Percentiles rank a stretch among this genome's conserved stretches.
These are phyloP conservation scores for Primulina eburnea DNA, from an alignment of 257 asterid genomes.

Conservation along the genomic window DNA sequence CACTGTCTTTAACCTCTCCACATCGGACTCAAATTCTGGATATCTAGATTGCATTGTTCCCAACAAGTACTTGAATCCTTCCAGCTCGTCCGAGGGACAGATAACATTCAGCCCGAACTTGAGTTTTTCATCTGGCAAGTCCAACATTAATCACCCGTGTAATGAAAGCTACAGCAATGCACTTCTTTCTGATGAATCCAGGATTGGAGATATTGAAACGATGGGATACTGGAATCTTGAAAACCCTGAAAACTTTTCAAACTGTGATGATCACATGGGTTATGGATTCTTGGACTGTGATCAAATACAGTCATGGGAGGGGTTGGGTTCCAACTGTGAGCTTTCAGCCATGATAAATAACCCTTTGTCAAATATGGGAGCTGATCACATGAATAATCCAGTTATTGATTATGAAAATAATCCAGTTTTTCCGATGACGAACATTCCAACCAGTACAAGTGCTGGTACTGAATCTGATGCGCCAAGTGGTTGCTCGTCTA, in stretches of 20 bases:
- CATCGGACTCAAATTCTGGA: conserved; percentile 55
- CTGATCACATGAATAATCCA: conserved; percentile 10
- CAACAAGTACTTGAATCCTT: conserved; percentile 66
- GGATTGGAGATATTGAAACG: conserved; percentile 7
- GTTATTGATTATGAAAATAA: conserved; percentile 8
- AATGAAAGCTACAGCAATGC: conserved; percentile 8
- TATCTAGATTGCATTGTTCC: conserved; percentile 90
- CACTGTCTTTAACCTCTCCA: conserved; percentile 33
- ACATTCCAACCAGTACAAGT: conserved; percentile 22
- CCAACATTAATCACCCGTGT: conserved; percentile 17
- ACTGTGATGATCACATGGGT: conserved; percentile 16
- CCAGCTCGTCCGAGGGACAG: conserved; percentile 9
- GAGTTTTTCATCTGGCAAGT: conserved; percentile 21
- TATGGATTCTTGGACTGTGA: conserved; percentile 37
- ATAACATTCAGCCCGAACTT: conserved; percentile 8
- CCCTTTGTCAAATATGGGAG: conserved; percentile 23
- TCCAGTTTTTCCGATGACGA: conserved; percentile 31
- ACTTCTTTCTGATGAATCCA: conserved; percentile 10
- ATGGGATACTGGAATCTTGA: conserved; percentile 26
- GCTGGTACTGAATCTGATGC: conserved; percentile 12
- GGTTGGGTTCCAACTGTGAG: conserved; percentile 47
- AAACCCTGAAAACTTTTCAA: conserved; percentile 20
- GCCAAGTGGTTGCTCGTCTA: conserved; percentile 35
- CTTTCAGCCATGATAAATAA: conserved; percentile 58
- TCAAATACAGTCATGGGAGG: conserved; percentile 48